Conservation (phyloP, 2,329 filamentous ascomycete species). For the Aspergillus bombycis region DNA sequence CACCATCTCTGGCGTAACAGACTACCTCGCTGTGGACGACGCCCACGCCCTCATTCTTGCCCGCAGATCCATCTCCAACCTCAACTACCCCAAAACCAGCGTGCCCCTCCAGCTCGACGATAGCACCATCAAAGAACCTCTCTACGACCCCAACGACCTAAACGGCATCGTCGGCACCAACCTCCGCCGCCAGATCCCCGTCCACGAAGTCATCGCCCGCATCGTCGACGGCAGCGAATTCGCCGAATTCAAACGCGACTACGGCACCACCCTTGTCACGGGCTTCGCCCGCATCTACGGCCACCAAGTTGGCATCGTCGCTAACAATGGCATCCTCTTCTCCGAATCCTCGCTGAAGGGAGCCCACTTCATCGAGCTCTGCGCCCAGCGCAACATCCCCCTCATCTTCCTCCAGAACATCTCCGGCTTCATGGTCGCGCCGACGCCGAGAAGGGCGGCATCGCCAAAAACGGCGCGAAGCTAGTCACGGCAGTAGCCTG, state of each 20-base stretch:
- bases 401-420: slow-evolving; percentile 97
- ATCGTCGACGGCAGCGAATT: slow-evolving; percentile 91
- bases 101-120: slow-evolving; percentile 27
- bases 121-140: slow-evolving; percentile 67
- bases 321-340: slow-evolving; percentile 95
- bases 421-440: slow-evolving; percentile 94
- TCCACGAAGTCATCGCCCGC: slow-evolving; percentile 87
- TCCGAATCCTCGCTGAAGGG: slow-evolving; percentile 87
- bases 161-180: slow-evolving; percentile 89
- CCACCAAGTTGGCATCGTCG: slow-evolving; percentile 87
- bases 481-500: slow-evolving; percentile 94
- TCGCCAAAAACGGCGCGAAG: slow-evolving; percentile 97
- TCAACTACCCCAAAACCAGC: slow-evolving; percentile 75
- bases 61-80: slow-evolving; percentile 78
- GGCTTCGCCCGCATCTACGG: slow-evolving; percentile 90
- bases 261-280: slow-evolving; percentile 85
- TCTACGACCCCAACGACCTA: slow-evolving; percentile 79
- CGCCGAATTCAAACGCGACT: slow-evolving; percentile 91
- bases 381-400: slow-evolving; percentile 84
- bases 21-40: slow-evolving; percentile 93
- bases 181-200: slow-evolving; percentile 79
- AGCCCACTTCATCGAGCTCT: slow-evolving; percentile 95
- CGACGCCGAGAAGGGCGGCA: slow-evolving; percentile 89
- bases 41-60: slow-evolving; percentile 88
- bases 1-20: slow-evolving; percentile 87